Evolutionary conservation across 108 stramenopile species (phyloP).

Genomic region (Skeletonema costatum): DNA sequence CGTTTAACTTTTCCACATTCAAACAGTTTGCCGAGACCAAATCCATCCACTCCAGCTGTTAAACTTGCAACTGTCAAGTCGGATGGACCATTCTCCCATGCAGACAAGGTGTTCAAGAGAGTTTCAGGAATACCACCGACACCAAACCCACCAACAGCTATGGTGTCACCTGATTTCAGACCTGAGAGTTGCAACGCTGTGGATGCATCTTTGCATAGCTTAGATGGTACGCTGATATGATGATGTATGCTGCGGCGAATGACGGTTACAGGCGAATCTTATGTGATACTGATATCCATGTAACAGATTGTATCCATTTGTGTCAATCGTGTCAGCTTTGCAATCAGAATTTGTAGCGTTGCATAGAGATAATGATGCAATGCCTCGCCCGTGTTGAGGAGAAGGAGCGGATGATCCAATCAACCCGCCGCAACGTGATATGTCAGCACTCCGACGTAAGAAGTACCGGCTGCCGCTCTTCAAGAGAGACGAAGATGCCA

Average conservation of each 20-base stretch:
- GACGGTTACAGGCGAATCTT: background rate
- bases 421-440: background rate
- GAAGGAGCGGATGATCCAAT: background rate
- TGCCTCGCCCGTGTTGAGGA: background rate
- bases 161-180: conserved; percentile 41
- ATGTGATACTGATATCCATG: background rate
- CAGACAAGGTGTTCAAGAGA: conserved; percentile 55
- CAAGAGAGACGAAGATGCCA: background rate
- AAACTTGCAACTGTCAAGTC: conserved; percentile 83
- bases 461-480: background rate
- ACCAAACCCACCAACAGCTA: conserved; percentile 73
- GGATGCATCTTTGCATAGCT: conserved; percentile 44
- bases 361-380: background rate
- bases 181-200: conserved; percentile 47
- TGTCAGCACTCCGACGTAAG: background rate
- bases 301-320: background rate
- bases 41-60: conserved; percentile 85
- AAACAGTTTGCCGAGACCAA: conserved; percentile 79
- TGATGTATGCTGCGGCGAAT: conserved; percentile 18
- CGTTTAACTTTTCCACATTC: conserved; percentile 85
- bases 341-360: background rate
- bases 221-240: conserved; percentile 38
- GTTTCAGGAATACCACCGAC: conserved; percentile 81
- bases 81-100: conserved; percentile 37
- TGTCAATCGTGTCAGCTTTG: background rate